A percentile compares a stretch with the other conserved stretches of the same genome.
Conservation (phyloP, 306 rosid species). For the Hippophae rhamnoides region DNA sequence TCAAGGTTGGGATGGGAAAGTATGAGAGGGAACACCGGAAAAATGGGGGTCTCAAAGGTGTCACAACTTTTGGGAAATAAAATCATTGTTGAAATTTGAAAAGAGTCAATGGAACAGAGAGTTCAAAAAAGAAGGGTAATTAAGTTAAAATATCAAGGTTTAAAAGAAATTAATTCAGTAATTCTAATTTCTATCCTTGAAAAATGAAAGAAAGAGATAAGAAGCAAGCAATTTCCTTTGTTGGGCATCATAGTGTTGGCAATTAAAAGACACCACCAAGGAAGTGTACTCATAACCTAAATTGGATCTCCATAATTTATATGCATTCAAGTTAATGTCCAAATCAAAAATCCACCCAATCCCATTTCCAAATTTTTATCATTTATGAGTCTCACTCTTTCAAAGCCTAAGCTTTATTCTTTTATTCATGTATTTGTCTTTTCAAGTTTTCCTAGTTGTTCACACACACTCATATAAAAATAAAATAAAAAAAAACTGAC, state of each 20-base stretch:
- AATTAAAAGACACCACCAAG: conserved; percentile 59
- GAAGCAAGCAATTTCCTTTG: conserved; percentile 48
- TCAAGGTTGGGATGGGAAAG: conserved; percentile 3
- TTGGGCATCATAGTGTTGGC: conserved; percentile 73
- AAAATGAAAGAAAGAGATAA: conserved; percentile 46
- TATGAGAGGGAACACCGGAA: conserved; percentile 17
- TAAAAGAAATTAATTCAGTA: conserved; percentile 5
- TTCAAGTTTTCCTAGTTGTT: conserved; percentile 3
- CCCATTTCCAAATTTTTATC: too few species aligned
- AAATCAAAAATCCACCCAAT: too few species aligned
- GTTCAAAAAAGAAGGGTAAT: background rate
- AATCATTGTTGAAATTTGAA: conserved; percentile 37
- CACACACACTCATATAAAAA: conserved; percentile 5
- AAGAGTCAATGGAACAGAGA: background rate
- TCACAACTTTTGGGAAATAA: conserved; percentile 48
- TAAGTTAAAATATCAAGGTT: background rate
- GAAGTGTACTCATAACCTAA: conserved; percentile 50
- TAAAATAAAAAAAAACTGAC: background rate
- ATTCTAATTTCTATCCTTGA: conserved; percentile 23
- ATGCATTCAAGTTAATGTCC: background rate
- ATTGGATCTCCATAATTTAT: conserved; percentile 22
- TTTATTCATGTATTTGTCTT: background rate
- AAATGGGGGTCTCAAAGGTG: conserved; percentile 29
- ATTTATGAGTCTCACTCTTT: conserved; percentile 3
- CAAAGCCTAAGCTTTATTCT: conserved; percentile 5